A percentile compares a stretch with the other conserved stretches of the same genome.
These are phyloP conservation scores for Simplicillium aogashimaense DNA, from an alignment of 2,329 filamentous ascomycete genomes.

Conservation along the genomic window DNA sequence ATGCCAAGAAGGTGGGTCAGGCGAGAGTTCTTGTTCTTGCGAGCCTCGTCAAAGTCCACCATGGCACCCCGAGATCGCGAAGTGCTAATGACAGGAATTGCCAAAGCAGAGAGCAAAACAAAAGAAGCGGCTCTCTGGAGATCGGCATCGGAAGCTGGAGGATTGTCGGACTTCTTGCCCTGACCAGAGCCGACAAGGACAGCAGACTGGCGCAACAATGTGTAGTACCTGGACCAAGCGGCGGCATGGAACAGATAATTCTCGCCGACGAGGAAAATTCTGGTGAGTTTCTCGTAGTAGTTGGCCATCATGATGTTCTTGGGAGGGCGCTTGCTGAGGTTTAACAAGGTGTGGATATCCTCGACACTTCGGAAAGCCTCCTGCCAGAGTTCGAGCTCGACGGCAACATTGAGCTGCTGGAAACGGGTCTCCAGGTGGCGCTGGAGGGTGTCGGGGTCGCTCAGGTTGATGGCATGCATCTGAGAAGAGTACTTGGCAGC, in stretches of 20 bases:
- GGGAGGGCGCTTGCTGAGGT: constrained; percentile 91
- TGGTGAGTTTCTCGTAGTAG: constrained; percentile 98
- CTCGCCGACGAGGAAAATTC: constrained; percentile 97
- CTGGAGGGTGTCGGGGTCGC: constrained; percentile 93
- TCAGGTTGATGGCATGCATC: constrained; percentile 99
- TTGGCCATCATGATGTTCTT: constrained; percentile 99
- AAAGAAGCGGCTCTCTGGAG: constrained; percentile 93
- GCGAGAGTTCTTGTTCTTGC: constrained; percentile 98
- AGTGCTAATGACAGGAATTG: constrained; percentile 99
- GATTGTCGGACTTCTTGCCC: constrained; percentile 90
- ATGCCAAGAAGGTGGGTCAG: constrained; percentile 94
- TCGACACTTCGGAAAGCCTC: constrained; percentile 99
- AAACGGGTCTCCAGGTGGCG: constrained; percentile 96
- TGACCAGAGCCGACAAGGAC: constrained; percentile 74
- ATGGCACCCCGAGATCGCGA: constrained; percentile 90
- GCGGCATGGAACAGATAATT: constrained; percentile 99
- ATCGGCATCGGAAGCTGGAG: constrained; percentile 77
- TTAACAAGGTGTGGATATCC: constrained; percentile 95
- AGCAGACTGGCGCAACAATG: constrained; percentile 84
- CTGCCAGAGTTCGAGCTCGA: constrained; percentile 97
- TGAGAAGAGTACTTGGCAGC: constrained; percentile 98
- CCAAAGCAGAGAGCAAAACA: constrained; percentile 84
- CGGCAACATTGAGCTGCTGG: constrained; percentile 95
- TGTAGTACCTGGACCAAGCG: constrained; percentile 96
- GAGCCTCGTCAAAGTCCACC: constrained; percentile 91